These are phyloP conservation scores for Mycena sp. DNA, from an alignment of 1,284 basidiomycete genomes.

Conservation along the genomic window DNA sequence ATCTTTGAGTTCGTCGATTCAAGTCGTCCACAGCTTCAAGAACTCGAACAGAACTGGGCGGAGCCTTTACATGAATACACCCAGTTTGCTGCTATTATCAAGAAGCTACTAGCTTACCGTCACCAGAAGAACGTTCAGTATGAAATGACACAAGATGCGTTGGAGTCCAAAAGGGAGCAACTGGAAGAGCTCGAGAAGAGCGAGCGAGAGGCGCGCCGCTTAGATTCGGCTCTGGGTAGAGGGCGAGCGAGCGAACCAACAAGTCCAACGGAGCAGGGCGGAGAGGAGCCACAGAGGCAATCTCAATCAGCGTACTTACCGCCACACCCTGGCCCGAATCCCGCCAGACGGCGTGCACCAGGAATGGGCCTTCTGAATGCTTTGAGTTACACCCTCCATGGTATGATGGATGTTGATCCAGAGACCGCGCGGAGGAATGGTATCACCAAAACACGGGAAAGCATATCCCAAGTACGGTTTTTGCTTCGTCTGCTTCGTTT, in stretches of 20 bases:
- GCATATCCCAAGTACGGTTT: constrained; percentile 84
- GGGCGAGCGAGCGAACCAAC: constrained; percentile 51
- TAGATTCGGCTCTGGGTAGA: constrained; percentile 86
- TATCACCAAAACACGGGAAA: constrained; percentile 94
- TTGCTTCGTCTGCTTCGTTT: constrained; percentile 1
- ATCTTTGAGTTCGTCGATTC: not conserved
- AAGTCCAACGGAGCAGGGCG: constrained; percentile 45
- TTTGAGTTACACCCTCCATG: constrained; percentile 93
- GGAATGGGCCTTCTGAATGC: constrained; percentile 93
- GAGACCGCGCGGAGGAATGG: constrained; percentile 93
- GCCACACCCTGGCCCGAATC: constrained; percentile 79
- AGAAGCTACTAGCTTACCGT: constrained; percentile 91
- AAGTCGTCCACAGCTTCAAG: constrained; percentile 73
- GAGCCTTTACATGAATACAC: constrained; percentile 97
- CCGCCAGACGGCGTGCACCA: constrained; percentile 66
- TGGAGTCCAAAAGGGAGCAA: constrained; percentile 88
- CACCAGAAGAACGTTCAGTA: constrained; percentile 99
- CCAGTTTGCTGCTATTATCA: constrained; percentile 96
- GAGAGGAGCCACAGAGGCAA: constrained; percentile 37
- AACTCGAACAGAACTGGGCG: constrained; percentile 92
- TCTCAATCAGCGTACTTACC: constrained; percentile 59
- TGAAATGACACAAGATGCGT: constrained; percentile 93
- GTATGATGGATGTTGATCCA: constrained; percentile 99
- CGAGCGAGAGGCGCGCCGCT: constrained; percentile 88
- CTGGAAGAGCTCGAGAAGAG: constrained; percentile 93